phyloP scores from a whole-genome alignment of 2,329 filamentous ascomycete species.

The Purpureocillium takamizusanense region DNA sequence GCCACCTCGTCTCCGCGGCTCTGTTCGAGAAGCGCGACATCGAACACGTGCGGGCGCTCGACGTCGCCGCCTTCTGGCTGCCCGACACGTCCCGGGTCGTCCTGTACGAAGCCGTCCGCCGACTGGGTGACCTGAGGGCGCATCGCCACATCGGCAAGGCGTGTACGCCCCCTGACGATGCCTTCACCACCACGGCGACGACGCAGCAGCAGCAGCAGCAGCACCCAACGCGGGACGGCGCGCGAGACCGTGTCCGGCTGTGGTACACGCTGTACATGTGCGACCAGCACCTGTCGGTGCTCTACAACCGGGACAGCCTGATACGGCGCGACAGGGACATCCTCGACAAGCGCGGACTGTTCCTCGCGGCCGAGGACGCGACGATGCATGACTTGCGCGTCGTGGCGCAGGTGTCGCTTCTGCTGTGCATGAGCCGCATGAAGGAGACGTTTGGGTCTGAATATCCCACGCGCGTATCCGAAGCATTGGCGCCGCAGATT shows the following conservation, averaged over 20 bases:
- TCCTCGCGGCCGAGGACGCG: not conserved
- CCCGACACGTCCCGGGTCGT: conserved; percentile 29
- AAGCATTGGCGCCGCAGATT: not conserved
- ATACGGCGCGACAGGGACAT: not conserved
- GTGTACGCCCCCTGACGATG: not conserved
- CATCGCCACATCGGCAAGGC: conserved; percentile 11
- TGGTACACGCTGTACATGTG: conserved; percentile 27
- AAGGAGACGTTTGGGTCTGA: conserved; percentile 1
- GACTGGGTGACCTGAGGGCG: conserved; percentile 28
- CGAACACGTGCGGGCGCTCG: conserved; percentile 22
- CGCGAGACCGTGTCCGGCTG: conserved; percentile 22
- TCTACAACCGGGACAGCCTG: conserved; percentile 2
- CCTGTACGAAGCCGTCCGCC: conserved; percentile 25
- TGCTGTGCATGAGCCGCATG: conserved; percentile 1
- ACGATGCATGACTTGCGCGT: conserved; percentile 1
- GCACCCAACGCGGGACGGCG: not conserved
- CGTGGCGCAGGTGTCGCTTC: conserved; percentile 1
- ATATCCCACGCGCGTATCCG: not conserved
- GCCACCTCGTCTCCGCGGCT: not conserved
- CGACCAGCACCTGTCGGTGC: conserved; percentile 21
- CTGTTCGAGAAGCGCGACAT: conserved; percentile 23
- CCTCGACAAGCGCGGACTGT: not conserved
- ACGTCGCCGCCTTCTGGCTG: conserved; percentile 28
- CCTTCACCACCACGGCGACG: no score
- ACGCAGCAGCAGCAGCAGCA: conserved; percentile 8